Evolutionary conservation across 192 early-diverging fungal species (phyloP).

Genomic region (Coemansia sp.): DNA sequence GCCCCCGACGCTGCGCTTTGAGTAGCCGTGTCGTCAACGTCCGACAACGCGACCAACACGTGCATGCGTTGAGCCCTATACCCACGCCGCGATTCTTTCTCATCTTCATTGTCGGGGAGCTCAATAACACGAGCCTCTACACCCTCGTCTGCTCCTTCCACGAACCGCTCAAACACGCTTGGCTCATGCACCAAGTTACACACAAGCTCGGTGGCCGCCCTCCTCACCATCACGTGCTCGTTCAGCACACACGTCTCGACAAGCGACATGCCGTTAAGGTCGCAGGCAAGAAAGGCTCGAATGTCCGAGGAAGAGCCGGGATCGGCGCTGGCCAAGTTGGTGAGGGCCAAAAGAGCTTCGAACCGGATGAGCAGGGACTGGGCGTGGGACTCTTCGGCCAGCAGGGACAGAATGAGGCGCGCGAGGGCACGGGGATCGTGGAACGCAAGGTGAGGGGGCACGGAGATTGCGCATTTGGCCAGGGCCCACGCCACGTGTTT

Average conservation of each 20-base stretch:
- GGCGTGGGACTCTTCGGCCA: slow-evolving; percentile 44
- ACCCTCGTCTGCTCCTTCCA: slow-evolving; percentile 28
- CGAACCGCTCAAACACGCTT: slow-evolving; percentile 77
- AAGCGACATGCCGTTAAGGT: slow-evolving; percentile 60
- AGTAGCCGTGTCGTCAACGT: slow-evolving; percentile 83
- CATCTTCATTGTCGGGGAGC: slow-evolving; percentile 23
- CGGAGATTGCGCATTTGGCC: slow-evolving; percentile 90
- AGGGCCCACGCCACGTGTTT: slow-evolving; percentile 71
- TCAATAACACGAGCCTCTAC: slow-evolving; percentile 28
- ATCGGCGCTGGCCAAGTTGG: slow-evolving; percentile 76
- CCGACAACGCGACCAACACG: slow-evolving; percentile 79
- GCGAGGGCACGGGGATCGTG: slow-evolving; percentile 66
- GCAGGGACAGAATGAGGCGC: slow-evolving; percentile 60
- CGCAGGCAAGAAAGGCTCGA: slow-evolving; percentile 57
- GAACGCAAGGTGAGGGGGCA: slow-evolving; percentile 87
- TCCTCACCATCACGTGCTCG: slow-evolving; percentile 71
- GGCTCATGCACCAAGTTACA: slow-evolving; percentile 92
- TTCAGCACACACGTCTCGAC: slow-evolving; percentile 80
- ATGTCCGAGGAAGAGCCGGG: slow-evolving; percentile 58
- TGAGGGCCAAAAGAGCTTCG: slow-evolving; percentile 89
- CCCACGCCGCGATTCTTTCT: slow-evolving; percentile 22
- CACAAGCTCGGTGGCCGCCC: slow-evolving; percentile 85
- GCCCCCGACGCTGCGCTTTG: slow-evolving; percentile 81
- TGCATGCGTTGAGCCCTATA: slow-evolving; percentile 60
- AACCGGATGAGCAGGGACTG: slow-evolving; percentile 69